Evolutionary conservation across 2,329 filamentous ascomycete genomes (phyloP).

Genomic region (Aspergillus bombycis): DNA sequence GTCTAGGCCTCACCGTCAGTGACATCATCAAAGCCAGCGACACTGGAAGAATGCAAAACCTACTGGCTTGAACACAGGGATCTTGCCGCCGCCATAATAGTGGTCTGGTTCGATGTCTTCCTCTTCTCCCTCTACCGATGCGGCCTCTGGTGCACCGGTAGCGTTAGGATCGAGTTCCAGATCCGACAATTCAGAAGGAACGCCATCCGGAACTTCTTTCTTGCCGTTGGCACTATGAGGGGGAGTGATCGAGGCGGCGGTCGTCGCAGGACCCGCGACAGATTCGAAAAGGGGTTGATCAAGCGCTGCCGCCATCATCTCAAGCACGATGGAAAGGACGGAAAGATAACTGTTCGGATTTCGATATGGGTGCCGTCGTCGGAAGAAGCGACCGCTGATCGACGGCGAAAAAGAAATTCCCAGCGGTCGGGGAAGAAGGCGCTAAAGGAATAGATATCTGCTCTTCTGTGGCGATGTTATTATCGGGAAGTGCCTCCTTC

Average conservation of each 20-base stretch:
- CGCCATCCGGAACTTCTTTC: conserved; percentile 47
- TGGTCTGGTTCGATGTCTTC: conserved; percentile 82
- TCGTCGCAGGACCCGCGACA: conserved; percentile 28
- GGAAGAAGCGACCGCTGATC: conserved; percentile 47
- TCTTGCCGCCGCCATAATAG: conserved; percentile 78
- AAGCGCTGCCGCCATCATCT: conserved; percentile 39
- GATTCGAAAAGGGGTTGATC: conserved; percentile 35
- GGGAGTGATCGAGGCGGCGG: conserved; percentile 45
- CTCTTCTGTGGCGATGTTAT: conserved; percentile 10
- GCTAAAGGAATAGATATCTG: conserved; percentile 11
- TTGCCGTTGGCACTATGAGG: conserved; percentile 49
- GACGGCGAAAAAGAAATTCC: conserved; percentile 43
- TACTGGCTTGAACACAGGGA: conserved; percentile 90
- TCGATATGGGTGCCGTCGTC: conserved; percentile 39
- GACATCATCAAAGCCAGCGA: conserved; percentile 13
- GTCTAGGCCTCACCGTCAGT: conserved; percentile 50
- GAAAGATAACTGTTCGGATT: conserved; percentile 15
- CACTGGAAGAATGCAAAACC: conserved; percentile 37
- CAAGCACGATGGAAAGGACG: conserved; percentile 16
- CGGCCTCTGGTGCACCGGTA: conserved; percentile 28
- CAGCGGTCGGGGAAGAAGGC: conserved; percentile 44
- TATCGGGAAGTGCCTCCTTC: conserved; percentile 3
- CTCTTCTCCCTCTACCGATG: conserved; percentile 62
- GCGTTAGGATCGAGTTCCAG: conserved; percentile 42
- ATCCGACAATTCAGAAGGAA: conserved; percentile 45